A percentile compares a stretch with the other conserved stretches of the same genome.
phyloP scores from a whole-genome alignment of 2,329 filamentous ascomycete genomes.

The Helicocarpus griseus region DNA sequence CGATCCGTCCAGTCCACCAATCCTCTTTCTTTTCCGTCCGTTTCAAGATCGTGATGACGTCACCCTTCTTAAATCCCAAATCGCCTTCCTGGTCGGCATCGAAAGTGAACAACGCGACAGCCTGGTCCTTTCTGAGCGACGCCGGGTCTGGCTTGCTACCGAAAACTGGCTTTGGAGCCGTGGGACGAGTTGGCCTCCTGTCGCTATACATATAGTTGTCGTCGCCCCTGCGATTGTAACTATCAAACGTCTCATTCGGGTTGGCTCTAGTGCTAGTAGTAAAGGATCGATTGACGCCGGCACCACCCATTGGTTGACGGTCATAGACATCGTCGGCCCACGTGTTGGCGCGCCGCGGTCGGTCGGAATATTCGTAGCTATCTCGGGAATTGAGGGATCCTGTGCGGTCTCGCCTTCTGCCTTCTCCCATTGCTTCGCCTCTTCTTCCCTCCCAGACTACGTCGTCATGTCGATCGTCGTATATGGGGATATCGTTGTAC shows the following conservation, averaged over 20 bases:
- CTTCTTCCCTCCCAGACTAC: constrained; percentile 71
- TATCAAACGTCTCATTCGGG: constrained; percentile 25
- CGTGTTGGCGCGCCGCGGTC: constrained; percentile 37
- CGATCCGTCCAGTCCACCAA: constrained; percentile 95
- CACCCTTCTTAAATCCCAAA: constrained; percentile 92
- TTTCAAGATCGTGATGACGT: constrained; percentile 89
- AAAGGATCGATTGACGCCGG: constrained; percentile 25
- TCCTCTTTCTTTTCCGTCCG: constrained; percentile 88
- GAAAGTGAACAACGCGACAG: constrained; percentile 84
- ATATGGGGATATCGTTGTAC: constrained; percentile 91
- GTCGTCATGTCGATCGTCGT: constrained; percentile 73
- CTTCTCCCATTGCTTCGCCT: constrained; percentile 62
- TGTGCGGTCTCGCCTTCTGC: constrained; percentile 47
- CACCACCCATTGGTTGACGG: constrained; percentile 19
- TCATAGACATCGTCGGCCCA: constrained; percentile 43
- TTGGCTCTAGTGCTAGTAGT: constrained; percentile 26
- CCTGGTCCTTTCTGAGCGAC: constrained; percentile 55
- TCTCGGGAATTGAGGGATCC: constrained; percentile 38
- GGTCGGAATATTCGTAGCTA: constrained; percentile 49
- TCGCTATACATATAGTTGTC: constrained; percentile 48
- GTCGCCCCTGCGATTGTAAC: constrained; percentile 18
- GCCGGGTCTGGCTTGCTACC: constrained; percentile 38
- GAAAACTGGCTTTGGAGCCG: constrained; percentile 84
- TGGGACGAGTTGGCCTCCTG: constrained; percentile 63
- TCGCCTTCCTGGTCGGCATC: constrained; percentile 90